Evolutionary conservation across 73 alveolate genomes (phyloP), one percentile per base, ranked within the genome.

Genomic region (Paramecium biaurelia): DNA sequence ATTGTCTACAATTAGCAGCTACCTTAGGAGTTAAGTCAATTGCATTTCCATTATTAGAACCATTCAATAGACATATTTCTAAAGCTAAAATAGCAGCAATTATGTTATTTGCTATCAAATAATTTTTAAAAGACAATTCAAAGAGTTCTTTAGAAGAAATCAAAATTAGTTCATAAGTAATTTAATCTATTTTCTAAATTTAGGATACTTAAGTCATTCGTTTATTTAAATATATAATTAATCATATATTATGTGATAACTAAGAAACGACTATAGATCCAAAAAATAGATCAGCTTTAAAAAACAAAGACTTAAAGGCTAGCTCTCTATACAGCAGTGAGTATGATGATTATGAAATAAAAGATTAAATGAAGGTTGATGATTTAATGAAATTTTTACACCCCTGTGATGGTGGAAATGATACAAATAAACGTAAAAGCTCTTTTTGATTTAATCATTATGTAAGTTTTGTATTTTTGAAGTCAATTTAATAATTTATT

Each of bases 21-120:
- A 34, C 0, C 20, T 79, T 79, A 42, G 90, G 90, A 10, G 53
- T 79, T 15, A 79, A 79, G 23, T 79, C 90, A 10, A 79, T 79
- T 11, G 90, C 90, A 79, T 79, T 79, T 45, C 90, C 90, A 20
- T 15, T 79, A 7, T 79, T 79, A 18, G 90, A 79, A 79, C 70
- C 90, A 21, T 79, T 43, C 5, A 23, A 41, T 43, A 53, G 45
- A 10, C 90, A 79, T 34, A 79, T 79, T 43, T 41, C 90, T 20
- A 79, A 79, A 23, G 43, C 90, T 30, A 79, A 79, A 79, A 38
- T 79, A 12, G 49, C 72, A n/a, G 70, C 90, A 7, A 79, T 45
- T 43, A 79, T 79, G 90, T 45, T 79, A 24, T 47, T 38, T 79
- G 90, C 90, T 14, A 79, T 79, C n/a, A 79, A 79, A 45, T 24